These are phyloP conservation scores for Cichorium intybus DNA, from an alignment of 140 eudicot genomes.

Conservation along the genomic window DNA sequence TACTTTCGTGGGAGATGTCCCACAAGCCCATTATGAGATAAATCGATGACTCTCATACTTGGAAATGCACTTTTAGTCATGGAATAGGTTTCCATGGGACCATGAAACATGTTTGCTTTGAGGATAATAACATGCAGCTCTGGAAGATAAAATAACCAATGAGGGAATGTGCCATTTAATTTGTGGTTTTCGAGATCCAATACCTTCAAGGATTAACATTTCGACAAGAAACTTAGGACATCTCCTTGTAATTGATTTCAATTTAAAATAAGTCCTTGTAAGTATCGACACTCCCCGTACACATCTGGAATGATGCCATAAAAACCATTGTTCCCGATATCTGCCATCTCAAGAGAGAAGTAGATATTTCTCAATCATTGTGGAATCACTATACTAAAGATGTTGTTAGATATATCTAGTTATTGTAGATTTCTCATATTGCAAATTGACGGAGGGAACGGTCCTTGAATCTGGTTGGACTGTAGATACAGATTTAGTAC, in stretches of 20 bases:
- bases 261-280: conserved; percentile 13
- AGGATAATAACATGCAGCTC: neutral
- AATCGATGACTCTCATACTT: no score
- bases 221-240: conserved; percentile 17
- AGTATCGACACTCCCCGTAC: no score
- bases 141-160: conserved; percentile 15
- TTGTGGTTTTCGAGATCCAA: conserved; percentile 1
- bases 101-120: conserved; percentile 1
- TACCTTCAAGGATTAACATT: conserved; percentile 1
- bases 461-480: conserved; percentile 17
- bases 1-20: no score
- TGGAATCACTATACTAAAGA: conserved; percentile 11
- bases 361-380: conserved; percentile 8
- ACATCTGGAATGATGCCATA: no score
- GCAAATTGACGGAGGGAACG: conserved; percentile 23
- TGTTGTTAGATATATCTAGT: no score
- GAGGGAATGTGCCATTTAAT: conserved; percentile 20
- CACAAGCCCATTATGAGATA: no score
- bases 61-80: no score
- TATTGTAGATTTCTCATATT: neutral
- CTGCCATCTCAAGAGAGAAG: neutral
- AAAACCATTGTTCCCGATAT: conserved; percentile 17
- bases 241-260: conserved; percentile 34
- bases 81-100: no score
- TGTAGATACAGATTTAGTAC: neutral